phyloP scores from a whole-genome alignment of 768 basidiomycete species.

The Naganishia randhawae region DNA sequence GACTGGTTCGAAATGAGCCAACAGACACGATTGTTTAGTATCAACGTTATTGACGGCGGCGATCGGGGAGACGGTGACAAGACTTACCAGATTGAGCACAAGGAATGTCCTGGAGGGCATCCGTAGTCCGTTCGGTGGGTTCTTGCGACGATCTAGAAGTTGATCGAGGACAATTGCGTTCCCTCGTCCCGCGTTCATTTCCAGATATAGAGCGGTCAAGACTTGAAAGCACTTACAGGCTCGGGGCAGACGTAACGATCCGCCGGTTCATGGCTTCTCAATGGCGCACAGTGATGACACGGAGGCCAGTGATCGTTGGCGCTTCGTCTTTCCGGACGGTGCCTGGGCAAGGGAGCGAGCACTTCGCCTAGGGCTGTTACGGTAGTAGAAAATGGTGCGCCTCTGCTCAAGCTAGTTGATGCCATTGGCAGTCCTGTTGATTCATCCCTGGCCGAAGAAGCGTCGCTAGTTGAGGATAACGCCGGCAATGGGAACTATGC shows the following conservation, averaged over 20 bases:
- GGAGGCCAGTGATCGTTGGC: conserved; percentile 21
- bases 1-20: too few relatives aligned
- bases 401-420: background rate
- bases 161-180: background rate
- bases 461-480: background rate
- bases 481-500: conserved; percentile 3
- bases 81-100: conserved; percentile 25
- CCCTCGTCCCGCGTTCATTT: background rate
- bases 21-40: background rate
- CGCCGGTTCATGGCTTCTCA: conserved; percentile 1
- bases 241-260: conserved; percentile 21
- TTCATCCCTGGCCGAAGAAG: background rate
- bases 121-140: conserved; percentile 20
- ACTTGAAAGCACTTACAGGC: conserved; percentile 6
- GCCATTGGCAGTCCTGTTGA: background rate
- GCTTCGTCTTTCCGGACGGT: background rate
- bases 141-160: background rate
- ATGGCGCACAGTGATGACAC: conserved; percentile 13
- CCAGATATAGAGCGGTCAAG: background rate
- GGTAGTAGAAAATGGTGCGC: background rate
- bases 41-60: background rate
- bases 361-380: conserved; percentile 1
- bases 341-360: background rate
- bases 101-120: conserved; percentile 21
- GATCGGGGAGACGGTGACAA: background rate